phyloP scores from a whole-genome alignment of 2,329 filamentous ascomycete species.

The Verticillium tricorpus region DNA sequence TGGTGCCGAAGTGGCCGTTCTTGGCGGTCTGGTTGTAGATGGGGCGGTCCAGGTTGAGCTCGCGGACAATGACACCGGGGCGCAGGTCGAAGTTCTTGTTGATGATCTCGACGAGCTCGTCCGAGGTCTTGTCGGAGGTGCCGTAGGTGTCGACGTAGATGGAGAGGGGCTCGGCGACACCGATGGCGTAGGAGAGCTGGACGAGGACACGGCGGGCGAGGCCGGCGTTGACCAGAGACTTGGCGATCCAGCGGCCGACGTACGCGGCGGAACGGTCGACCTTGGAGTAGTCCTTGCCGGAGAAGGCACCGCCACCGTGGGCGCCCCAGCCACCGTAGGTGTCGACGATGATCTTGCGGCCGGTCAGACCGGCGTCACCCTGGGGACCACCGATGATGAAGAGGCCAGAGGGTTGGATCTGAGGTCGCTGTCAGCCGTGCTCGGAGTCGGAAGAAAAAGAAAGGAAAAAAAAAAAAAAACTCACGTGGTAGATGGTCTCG shows the following conservation, averaged over 20 bases:
- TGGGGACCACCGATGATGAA: slow-evolving; percentile 99
- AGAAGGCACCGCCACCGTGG: slow-evolving; percentile 99
- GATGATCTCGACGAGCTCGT: slow-evolving; percentile 94
- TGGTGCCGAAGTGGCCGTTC: slow-evolving; percentile 97
- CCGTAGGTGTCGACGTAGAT: slow-evolving; percentile 98
- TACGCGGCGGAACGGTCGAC: slow-evolving; percentile 98
- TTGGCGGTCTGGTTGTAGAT: slow-evolving; percentile 99
- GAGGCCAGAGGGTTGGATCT: slow-evolving; percentile 93
- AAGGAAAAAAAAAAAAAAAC: slow-evolving; percentile 24
- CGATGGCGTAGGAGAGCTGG: slow-evolving; percentile 98
- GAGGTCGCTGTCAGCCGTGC: background rate
- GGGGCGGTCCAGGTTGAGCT: slow-evolving; percentile 89
- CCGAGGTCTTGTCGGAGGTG: slow-evolving; percentile 82
- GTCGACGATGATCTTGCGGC: slow-evolving; percentile 99
- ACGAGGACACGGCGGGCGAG: slow-evolving; percentile 91
- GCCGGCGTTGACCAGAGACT: slow-evolving; percentile 86
- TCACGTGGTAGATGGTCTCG: slow-evolving; percentile 89
- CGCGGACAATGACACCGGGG: slow-evolving; percentile 96
- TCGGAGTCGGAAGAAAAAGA: slow-evolving; percentile 10
- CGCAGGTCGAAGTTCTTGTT: slow-evolving; percentile 94
- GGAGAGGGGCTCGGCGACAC: slow-evolving; percentile 95
- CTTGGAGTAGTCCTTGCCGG: slow-evolving; percentile 99
- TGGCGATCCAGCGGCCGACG: slow-evolving; percentile 97
- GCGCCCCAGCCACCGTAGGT: slow-evolving; percentile 99
- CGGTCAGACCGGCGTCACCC: slow-evolving; percentile 97